These are phyloP conservation scores for Ogataea angusta DNA, from an alignment of 805 yeast species.

Conservation along the genomic window DNA sequence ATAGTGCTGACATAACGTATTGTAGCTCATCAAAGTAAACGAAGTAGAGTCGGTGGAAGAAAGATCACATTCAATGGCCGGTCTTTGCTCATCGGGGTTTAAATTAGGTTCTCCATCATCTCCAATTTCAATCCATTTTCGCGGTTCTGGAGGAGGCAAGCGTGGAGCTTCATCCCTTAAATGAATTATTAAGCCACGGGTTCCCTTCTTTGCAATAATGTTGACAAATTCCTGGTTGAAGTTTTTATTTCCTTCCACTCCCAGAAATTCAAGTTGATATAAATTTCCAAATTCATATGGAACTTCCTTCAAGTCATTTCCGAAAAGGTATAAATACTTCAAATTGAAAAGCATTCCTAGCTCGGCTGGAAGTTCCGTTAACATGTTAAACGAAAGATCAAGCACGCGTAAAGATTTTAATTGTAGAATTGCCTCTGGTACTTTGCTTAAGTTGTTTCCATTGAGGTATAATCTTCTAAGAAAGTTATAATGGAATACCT, in stretches of 20 bases:
- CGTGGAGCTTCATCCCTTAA: constrained; percentile 81
- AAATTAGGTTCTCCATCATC: constrained; percentile 64
- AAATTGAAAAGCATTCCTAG: constrained; percentile 79
- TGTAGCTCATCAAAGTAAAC: constrained; percentile 82
- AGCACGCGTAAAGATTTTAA: constrained; percentile 74
- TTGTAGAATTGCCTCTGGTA: constrained; percentile 68
- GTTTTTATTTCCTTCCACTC: constrained; percentile 86
- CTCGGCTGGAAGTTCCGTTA: constrained; percentile 75
- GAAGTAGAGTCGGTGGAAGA: constrained; percentile 34
- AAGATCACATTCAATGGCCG: constrained; percentile 26
- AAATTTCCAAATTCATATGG: constrained; percentile 87
- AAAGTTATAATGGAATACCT: constrained; percentile 76
- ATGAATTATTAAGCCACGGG: constrained; percentile 74
- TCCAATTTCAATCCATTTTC: constrained; percentile 79
- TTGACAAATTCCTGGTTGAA: constrained; percentile 62
- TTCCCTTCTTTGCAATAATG: constrained; percentile 75
- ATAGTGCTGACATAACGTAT: constrained; percentile 92
- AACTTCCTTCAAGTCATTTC: constrained; percentile 69
- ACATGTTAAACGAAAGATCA: constrained; percentile 77
- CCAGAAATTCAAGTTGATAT: constrained; percentile 80
- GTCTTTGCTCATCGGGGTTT: constrained; percentile 23
- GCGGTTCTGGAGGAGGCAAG: constrained; percentile 60
- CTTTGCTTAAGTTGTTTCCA: constrained; percentile 68
- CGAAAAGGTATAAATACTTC: constrained; percentile 81
- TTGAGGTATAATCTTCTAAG: constrained; percentile 82